A percentile compares a stretch with the other conserved stretches of the same genome.
Conservation (phyloP, 345 rosid genomes). For the Syzygium aromaticum region DNA sequence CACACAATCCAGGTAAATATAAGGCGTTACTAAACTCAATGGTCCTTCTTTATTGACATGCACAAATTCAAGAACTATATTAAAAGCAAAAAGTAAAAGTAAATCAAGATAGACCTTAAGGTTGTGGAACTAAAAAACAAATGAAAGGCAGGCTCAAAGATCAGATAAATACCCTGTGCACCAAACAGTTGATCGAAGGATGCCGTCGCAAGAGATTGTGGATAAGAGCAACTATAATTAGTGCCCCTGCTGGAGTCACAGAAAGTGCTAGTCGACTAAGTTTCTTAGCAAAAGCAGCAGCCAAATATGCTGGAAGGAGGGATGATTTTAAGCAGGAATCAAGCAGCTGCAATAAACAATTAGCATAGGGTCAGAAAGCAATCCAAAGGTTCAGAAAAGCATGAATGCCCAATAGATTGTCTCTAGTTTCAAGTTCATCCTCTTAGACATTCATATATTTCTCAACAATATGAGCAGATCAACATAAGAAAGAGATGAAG, state of each 20-base stretch:
- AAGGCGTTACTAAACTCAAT: background rate
- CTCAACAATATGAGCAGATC: background rate
- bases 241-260: constrained; percentile 77
- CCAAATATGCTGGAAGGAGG: constrained; percentile 95
- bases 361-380: background rate
- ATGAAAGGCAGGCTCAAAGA: background rate
- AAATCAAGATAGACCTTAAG: background rate
- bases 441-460: background rate
- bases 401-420: background rate
- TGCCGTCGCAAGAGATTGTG: constrained; percentile 82
- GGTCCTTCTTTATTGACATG: background rate
- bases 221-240: constrained; percentile 74
- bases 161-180: constrained; percentile 48
- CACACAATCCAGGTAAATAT: background rate
- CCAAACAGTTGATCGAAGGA: constrained; percentile 90
- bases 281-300: constrained; percentile 91
- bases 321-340: constrained; percentile 88
- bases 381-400: background rate
- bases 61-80: background rate
- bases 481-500: background rate
- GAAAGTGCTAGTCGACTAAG: constrained; percentile 71
- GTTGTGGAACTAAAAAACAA: background rate
- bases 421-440: background rate
- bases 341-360: constrained; percentile 55
- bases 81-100: background rate